Evolutionary conservation across 2,329 filamentous ascomycete species (phyloP), one percentile per base, ranked within the genome.

Genomic region (Monosporascus sp.): DNA sequence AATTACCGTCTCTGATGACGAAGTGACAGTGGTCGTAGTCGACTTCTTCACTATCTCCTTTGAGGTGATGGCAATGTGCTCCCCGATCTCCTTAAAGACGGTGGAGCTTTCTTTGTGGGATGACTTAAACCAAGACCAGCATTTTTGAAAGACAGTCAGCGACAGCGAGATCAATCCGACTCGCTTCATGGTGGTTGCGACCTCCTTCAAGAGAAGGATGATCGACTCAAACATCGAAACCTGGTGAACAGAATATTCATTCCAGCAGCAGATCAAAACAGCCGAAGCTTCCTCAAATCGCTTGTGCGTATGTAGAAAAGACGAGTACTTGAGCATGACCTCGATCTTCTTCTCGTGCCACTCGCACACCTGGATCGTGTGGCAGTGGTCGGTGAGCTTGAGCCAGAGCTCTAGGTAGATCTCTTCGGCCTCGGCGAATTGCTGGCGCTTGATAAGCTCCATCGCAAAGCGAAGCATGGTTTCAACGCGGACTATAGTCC

Each of bases 391-490:
- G 17, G 73, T 78, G 3, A 75, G 66, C 19, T 72, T 72, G 60
- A 76, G 73, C 78, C 78, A 81, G 4, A 78, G 69, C 53, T 79
- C 73, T n/a, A 79, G 70, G 48, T 78, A 80, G 3, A 68, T 67
- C 44, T 70, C 67, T 58, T 80, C 77, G 0, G 76, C 76, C n/a
- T 58, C 68, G 53, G 61, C 66, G 55, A 55, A 49, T 17, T 35
- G 24, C 27, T 43, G 38, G 16, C 22, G 19, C 24, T 48, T 37
- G 19, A 57, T 51, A 9, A 50, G 19, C 51, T 50, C 37, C 19
- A 43, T 6, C 7, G 48, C 48, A 31, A 38, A 14, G n/a, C 20
- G 48, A 17, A 50, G 17, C 48, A 50, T 43, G 37, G 17, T 40
- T 4, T 50, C 35, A 6, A 50, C 48, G 20, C n/a, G 48, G 5